Evolutionary conservation across 129 eudicot genomes (phyloP).

Genomic region (Pulicaria dysenterica): DNA sequence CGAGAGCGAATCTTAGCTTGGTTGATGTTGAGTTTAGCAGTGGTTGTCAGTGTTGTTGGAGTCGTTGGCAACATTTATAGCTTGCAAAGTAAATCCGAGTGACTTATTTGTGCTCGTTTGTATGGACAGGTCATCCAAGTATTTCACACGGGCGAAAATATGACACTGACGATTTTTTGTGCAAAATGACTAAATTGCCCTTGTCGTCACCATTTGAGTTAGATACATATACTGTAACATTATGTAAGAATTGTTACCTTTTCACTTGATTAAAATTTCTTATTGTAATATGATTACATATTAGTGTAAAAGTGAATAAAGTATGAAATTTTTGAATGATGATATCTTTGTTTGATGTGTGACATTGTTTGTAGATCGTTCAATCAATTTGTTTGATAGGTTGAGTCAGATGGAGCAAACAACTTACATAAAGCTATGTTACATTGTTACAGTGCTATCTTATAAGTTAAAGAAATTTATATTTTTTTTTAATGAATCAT

Average conservation of each 20-base stretch:
- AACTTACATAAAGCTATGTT: no score
- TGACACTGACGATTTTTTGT: background rate
- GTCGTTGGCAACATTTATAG: constrained; percentile 79
- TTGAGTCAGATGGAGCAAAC: no score
- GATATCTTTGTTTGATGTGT: no score
- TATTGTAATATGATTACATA: constrained; percentile 10
- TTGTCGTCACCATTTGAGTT: background rate
- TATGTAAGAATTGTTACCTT: constrained; percentile 24
- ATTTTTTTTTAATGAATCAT: no score
- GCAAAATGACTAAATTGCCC: constrained; percentile 19
- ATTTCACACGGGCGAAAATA: background rate
- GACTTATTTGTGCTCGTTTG: constrained; percentile 23
- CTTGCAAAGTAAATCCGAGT: constrained; percentile 48
- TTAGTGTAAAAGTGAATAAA: constrained; percentile 19
- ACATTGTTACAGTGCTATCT: no score
- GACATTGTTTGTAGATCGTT: no score
- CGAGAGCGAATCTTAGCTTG: constrained; percentile 68
- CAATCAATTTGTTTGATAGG: no score
- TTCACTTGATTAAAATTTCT: constrained; percentile 25
- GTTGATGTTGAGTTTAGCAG: constrained; percentile 80
- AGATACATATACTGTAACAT: constrained; percentile 24
- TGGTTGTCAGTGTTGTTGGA: constrained; percentile 75
- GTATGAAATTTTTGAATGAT: background rate
- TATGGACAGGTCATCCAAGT: background rate
- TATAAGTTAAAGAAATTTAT: no score